phyloP scores from a whole-genome alignment of 1,284 basidiomycete species.

The Apiotrichum laibachii region DNA sequence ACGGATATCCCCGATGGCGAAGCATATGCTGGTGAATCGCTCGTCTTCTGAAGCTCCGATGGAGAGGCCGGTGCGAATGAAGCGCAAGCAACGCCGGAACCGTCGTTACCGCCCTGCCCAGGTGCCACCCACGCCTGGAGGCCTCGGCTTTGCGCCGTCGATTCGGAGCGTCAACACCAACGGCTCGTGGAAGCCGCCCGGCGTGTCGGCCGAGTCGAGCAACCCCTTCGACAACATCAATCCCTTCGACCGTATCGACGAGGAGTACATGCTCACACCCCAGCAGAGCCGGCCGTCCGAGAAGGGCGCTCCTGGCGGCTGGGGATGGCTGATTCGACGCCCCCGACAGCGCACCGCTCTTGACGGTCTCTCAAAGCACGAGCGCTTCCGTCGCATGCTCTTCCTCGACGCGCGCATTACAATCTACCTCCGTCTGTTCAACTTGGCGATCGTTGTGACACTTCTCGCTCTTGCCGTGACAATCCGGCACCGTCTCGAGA shows the following conservation, averaged over 20 bases:
- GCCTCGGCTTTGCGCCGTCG: slow-evolving; percentile 1
- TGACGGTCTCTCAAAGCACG: slow-evolving; percentile 29
- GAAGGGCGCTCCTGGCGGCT: slow-evolving; percentile 2
- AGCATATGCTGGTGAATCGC: background rate
- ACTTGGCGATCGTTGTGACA: slow-evolving; percentile 52
- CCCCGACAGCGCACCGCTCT: slow-evolving; percentile 8
- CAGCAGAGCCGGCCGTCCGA: slow-evolving; percentile 3
- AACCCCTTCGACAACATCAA: slow-evolving; percentile 22
- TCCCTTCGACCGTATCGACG: slow-evolving; percentile 25
- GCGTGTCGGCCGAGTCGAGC: slow-evolving; percentile 5
- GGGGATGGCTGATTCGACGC: background rate
- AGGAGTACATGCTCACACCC: slow-evolving; percentile 14
- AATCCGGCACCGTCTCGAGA: slow-evolving; percentile 46
- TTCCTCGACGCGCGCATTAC: slow-evolving; percentile 55
- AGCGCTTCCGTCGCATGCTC: slow-evolving; percentile 46
- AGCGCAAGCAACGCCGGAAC: slow-evolving; percentile 5
- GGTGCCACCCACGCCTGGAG: slow-evolving; percentile 20
- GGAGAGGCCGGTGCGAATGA: background rate
- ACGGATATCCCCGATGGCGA: background rate
- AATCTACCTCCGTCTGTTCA: slow-evolving; percentile 55
- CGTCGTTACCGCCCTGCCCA: slow-evolving; percentile 15
- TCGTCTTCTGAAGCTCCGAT: background rate
- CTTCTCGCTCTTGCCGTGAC: slow-evolving; percentile 53
- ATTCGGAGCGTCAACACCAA: background rate
- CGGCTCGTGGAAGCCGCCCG: background rate